Percentiles rank a stretch among this genome's conserved stretches.
These are phyloP conservation scores for Aureobasidium sp. DNA, from an alignment of 2,329 filamentous ascomycete genomes.

Conservation along the genomic window DNA sequence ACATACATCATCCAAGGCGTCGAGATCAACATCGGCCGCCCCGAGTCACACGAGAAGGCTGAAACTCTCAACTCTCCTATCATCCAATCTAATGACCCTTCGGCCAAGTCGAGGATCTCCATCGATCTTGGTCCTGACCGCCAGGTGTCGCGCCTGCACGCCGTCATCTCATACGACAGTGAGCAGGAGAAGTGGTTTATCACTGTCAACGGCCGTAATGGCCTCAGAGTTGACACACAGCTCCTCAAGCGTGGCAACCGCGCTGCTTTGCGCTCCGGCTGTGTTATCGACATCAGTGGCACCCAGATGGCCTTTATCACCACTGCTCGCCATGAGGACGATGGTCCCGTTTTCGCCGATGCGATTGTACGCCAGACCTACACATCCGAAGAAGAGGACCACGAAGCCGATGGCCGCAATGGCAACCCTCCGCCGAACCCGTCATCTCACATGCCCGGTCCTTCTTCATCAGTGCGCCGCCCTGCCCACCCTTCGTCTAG, in stretches of 20 bases:
- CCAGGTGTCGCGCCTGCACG: slow-evolving; percentile 42
- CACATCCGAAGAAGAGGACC: slow-evolving; percentile 33
- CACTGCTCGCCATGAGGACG: slow-evolving; percentile 66
- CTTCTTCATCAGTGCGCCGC: slow-evolving; percentile 10
- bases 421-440: slow-evolving; percentile 12
- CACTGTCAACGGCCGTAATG: slow-evolving; percentile 82
- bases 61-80: slow-evolving; percentile 16
- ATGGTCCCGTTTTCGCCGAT: slow-evolving; percentile 52
- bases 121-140: slow-evolving; percentile 64
- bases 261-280: slow-evolving; percentile 67
- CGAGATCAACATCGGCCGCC: slow-evolving; percentile 67
- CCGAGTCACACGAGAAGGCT: slow-evolving; percentile 29
- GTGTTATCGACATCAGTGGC: slow-evolving; percentile 83
- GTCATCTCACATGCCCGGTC: slow-evolving; percentile 5
- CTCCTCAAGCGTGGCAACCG: slow-evolving; percentile 59
- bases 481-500: slow-evolving; percentile 13
- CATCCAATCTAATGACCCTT: slow-evolving; percentile 19
- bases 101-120: slow-evolving; percentile 50
- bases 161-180: slow-evolving; percentile 39
- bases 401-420: slow-evolving; percentile 21
- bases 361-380: slow-evolving; percentile 30
- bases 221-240: slow-evolving; percentile 71
- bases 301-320: slow-evolving; percentile 99
- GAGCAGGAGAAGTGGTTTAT: slow-evolving; percentile 63
- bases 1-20: slow-evolving; percentile 74